Evolutionary conservation across 2,329 filamentous ascomycete species (phyloP).

Genomic region (Gnomoniopsis smithogilvyi): DNA sequence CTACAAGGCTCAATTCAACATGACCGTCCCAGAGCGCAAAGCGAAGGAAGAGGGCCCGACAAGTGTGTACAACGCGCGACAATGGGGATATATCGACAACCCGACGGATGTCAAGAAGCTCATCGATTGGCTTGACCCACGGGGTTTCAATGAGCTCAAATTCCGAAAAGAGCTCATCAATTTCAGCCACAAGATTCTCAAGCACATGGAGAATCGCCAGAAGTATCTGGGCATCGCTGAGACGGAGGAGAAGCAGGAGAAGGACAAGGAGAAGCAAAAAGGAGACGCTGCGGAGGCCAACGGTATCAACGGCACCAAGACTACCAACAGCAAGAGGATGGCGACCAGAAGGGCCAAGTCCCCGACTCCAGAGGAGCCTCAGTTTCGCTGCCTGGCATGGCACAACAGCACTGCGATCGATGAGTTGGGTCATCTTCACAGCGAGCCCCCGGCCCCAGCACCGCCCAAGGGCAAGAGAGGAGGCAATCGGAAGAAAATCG

Average conservation of each 20-base stretch:
- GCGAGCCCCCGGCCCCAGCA: constrained; percentile 50
- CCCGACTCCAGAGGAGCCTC: constrained; percentile 42
- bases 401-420: constrained; percentile 56
- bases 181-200: constrained; percentile 72
- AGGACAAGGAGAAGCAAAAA: constrained; percentile 37
- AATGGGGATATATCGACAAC: constrained; percentile 92
- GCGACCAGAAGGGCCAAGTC: constrained; percentile 44
- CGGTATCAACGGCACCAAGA: constrained; percentile 21
- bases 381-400: constrained; percentile 51
- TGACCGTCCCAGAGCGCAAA: constrained; percentile 84
- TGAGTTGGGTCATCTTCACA: constrained; percentile 56
- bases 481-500: constrained; percentile 48
- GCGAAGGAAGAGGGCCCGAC: constrained; percentile 79
- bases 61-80: constrained; percentile 68
- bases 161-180: constrained; percentile 80
- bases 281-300: constrained; percentile 21
- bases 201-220: constrained; percentile 77
- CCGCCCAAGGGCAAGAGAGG: constrained; percentile 43
- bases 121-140: constrained; percentile 83
- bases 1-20: constrained; percentile 73
- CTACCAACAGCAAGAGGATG: constrained; percentile 34
- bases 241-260: constrained; percentile 34
- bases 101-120: constrained; percentile 74
- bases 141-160: constrained; percentile 81
- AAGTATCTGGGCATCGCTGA: constrained; percentile 61